A percentile compares a stretch with the other conserved stretches of the same genome.
Evolutionary conservation across 2,329 filamentous ascomycete genomes (phyloP).

Genomic region (Fusarium sp.): DNA sequence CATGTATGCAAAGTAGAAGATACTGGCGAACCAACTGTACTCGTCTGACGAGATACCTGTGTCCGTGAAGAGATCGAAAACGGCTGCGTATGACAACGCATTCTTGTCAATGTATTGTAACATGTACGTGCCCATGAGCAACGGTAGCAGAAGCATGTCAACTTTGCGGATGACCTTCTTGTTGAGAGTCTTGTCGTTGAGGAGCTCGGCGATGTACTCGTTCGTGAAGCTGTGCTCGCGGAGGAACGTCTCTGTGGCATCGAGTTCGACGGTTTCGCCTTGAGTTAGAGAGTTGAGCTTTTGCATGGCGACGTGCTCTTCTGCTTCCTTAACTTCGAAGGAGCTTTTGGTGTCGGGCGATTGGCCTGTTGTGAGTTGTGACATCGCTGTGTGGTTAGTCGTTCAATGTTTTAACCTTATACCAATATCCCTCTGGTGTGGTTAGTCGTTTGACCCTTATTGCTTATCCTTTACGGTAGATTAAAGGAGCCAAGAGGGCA

Average conservation of each 20-base stretch:
- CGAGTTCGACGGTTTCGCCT: constrained; percentile 35
- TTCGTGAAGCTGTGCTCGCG: constrained; percentile 40
- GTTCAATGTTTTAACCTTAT: no score
- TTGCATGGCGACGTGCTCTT: constrained; percentile 31
- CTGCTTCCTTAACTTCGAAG: constrained; percentile 10
- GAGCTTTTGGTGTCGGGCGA: not conserved
- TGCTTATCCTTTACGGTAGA: rapidly evolving
- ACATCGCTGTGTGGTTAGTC: not conserved
- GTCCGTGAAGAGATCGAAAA: constrained; percentile 65
- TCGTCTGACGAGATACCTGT: constrained; percentile 59
- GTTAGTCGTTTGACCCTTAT: not conserved
- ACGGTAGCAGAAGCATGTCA: constrained; percentile 62
- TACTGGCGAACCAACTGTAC: constrained; percentile 65
- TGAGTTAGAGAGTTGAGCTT: constrained; percentile 32
- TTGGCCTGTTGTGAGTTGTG: not conserved
- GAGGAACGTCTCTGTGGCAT: constrained; percentile 38
- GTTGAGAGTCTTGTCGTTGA: constrained; percentile 26
- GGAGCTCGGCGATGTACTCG: constrained; percentile 39
- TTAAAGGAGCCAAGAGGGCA: no score
- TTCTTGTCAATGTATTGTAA: constrained; percentile 69
- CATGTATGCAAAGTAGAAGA: constrained; percentile 66
- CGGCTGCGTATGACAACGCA: constrained; percentile 63
- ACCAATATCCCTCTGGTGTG: no score
- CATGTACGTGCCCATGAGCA: constrained; percentile 62
- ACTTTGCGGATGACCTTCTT: constrained; percentile 55